These are phyloP conservation scores for Puccinia novopanici DNA, from an alignment of 1,284 basidiomycete genomes.

Conservation along the genomic window DNA sequence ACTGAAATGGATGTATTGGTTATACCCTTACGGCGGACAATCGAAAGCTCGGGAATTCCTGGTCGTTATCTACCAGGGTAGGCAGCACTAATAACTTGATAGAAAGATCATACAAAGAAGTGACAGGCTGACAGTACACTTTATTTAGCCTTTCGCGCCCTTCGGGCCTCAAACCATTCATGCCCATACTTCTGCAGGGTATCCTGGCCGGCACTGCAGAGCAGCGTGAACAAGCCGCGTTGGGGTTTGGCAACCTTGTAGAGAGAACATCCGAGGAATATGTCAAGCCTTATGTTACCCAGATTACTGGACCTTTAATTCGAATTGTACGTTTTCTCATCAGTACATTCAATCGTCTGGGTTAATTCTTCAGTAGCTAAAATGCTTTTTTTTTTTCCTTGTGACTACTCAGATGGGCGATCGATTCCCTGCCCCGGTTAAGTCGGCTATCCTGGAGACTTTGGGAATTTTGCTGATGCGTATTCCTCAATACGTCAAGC, in stretches of 20 bases:
- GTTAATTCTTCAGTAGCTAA: neutral
- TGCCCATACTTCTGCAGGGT: constrained; percentile 58
- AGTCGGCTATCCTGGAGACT: constrained; percentile 80
- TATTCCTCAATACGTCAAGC: constrained; percentile 84
- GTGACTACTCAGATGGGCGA: constrained; percentile 52
- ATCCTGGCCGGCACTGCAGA: constrained; percentile 61
- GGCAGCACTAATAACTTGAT: neutral
- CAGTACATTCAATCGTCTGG: neutral
- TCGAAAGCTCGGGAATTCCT: constrained; percentile 80
- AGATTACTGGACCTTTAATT: constrained; percentile 93
- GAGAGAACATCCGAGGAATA: constrained; percentile 82
- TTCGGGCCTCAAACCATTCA: constrained; percentile 83
- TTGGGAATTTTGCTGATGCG: constrained; percentile 77
- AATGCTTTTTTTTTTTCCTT: neutral
- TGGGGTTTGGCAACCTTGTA: constrained; percentile 90
- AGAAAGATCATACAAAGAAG: neutral
- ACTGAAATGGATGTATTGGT: constrained; percentile 87
- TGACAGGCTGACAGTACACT: constrained; percentile 19
- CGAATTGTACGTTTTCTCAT: constrained; percentile 39
- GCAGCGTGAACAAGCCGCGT: constrained; percentile 81
- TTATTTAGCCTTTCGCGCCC: constrained; percentile 78
- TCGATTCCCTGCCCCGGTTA: constrained; percentile 80
- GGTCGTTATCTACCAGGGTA: constrained; percentile 68
- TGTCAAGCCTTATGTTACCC: constrained; percentile 94
- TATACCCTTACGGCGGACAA: constrained; percentile 80